Percentiles rank a stretch among this genome's conserved stretches.
Evolutionary conservation across 305 asterid genomes (phyloP).

Genomic region (Fraxinus latifolia): DNA sequence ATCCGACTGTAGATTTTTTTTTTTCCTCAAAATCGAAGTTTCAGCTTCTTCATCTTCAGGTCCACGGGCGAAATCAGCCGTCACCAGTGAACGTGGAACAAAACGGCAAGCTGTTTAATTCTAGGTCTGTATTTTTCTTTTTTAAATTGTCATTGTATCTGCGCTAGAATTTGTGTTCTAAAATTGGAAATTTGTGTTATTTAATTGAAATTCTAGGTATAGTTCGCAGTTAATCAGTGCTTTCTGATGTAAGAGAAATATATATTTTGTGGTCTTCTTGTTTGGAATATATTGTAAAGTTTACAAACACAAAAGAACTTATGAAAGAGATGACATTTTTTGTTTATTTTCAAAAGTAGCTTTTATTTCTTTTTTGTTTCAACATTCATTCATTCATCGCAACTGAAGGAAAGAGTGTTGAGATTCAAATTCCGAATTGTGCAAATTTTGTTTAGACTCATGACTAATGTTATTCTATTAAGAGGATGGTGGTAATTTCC

Average conservation of each 20-base stretch:
- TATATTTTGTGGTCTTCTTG: not conserved
- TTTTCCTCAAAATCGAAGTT: not conserved
- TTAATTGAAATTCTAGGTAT: not conserved
- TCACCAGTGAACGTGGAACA: not conserved
- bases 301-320: not conserved
- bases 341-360: not conserved
- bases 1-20: not conserved
- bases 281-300: not conserved
- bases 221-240: not conserved
- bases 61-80: not conserved
- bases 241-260: not conserved
- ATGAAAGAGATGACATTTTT: not conserved
- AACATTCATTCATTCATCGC: not conserved
- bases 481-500: slow-evolving; percentile 32
- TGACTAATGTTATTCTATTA: not conserved
- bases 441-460: not conserved
- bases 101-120: not conserved
- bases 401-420: not conserved
- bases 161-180: not conserved
- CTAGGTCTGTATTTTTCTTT: not conserved
- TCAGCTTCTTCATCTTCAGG: not conserved
- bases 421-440: not conserved
- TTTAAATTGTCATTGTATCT: not conserved
- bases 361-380: not conserved
- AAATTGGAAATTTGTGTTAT: not conserved